phyloP scores from a whole-genome alignment of 2,329 filamentous ascomycete genomes.

The Rhynchosporium secalis region DNA sequence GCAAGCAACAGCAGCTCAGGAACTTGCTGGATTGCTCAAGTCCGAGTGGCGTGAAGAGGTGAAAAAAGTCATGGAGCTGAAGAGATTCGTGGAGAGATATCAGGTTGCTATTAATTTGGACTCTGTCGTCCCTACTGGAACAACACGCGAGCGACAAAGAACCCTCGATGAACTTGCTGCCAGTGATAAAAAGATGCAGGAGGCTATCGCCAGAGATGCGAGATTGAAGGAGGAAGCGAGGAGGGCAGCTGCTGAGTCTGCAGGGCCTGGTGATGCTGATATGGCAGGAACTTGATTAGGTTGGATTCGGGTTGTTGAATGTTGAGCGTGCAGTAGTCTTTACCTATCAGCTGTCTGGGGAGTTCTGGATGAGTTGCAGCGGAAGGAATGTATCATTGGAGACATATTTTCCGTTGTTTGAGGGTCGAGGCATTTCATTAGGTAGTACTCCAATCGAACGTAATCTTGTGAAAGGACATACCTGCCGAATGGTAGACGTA shows the following conservation, averaged over 20 bases:
- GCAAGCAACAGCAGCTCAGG: constrained; percentile 1
- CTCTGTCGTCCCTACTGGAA: not conserved
- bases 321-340: no score
- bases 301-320: no score
- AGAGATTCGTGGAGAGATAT: constrained; percentile 3
- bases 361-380: no score
- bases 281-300: not conserved
- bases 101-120: constrained; percentile 9
- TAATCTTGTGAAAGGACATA: no score
- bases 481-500: no score
- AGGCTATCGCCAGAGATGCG: not conserved
- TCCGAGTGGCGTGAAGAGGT: constrained; percentile 13
- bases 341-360: no score
- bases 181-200: not conserved
- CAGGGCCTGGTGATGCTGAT: not conserved
- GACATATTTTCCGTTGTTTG: no score
- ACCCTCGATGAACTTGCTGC: constrained; percentile 6
- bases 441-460: no score
- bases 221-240: constrained; percentile 1
- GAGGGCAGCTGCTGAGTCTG: not conserved
- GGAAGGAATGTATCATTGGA: no score
- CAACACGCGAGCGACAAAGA: not conserved
- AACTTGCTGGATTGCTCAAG: constrained; percentile 9
- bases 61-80: constrained; percentile 5
- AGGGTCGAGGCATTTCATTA: no score